phyloP scores from a whole-genome alignment of 2,329 filamentous ascomycete species.

The Penicillium sp. region DNA sequence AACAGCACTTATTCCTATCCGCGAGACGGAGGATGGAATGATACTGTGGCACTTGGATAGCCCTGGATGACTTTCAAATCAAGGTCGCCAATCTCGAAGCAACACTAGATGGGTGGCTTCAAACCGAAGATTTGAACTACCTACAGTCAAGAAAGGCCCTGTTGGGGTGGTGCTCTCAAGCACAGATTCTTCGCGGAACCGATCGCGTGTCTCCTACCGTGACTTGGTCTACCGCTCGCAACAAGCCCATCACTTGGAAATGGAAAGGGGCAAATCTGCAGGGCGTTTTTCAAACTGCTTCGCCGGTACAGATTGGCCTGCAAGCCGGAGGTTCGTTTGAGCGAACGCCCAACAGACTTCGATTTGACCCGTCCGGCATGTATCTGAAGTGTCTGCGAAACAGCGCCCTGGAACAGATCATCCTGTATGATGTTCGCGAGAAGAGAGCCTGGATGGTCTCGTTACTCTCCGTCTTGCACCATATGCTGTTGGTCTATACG shows the following conservation, averaged over 20 bases:
- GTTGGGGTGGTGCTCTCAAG: slow-evolving; percentile 3
- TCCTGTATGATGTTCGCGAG: slow-evolving; percentile 5
- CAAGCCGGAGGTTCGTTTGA: slow-evolving; percentile 3
- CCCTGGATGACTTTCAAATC: slow-evolving; percentile 3
- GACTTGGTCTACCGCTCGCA: slow-evolving; percentile 1
- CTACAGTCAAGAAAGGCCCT: slow-evolving; percentile 2
- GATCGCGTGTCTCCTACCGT: background rate
- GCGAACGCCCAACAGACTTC: slow-evolving; percentile 3
- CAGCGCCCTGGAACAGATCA: background rate
- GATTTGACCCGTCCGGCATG: background rate
- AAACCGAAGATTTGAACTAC: background rate
- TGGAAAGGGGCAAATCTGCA: slow-evolving; percentile 9
- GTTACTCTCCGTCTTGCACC: slow-evolving; percentile 6
- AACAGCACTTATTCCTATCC: slow-evolving; percentile 10
- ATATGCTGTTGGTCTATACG: slow-evolving; percentile 8
- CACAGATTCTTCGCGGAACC: slow-evolving; percentile 2
- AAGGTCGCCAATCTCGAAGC: slow-evolving; percentile 2
- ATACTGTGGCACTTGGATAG: slow-evolving; percentile 14
- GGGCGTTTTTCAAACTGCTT: background rate
- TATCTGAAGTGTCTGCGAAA: slow-evolving; percentile 5
- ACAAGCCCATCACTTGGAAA: slow-evolving; percentile 3
- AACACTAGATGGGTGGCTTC: background rate
- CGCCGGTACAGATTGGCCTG: slow-evolving; percentile 3
- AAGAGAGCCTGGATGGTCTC: slow-evolving; percentile 8
- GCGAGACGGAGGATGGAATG: slow-evolving; percentile 2